Evolutionary conservation across 106 monocot species (phyloP), one percentile per base, ranked within the genome.

Genomic region (Apostasia ramifera): DNA sequence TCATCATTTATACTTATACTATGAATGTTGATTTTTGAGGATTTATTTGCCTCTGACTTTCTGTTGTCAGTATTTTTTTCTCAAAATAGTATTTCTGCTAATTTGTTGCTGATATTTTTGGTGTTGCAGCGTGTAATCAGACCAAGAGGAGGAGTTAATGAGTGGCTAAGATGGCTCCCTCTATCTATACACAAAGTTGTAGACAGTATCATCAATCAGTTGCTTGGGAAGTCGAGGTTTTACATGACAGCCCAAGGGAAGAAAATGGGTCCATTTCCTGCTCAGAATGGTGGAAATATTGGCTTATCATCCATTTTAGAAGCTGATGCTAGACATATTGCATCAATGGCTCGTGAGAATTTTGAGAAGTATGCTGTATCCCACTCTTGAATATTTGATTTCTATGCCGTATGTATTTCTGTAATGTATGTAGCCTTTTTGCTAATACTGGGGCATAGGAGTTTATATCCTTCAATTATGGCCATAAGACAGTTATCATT

Each of bases 61-160:
- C 26, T 26, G 26, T 26, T 26, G 26, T 26, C 26, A 26, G 26
- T 26, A 26, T 26, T 26, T 26, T 26, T 26, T 26, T 26, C 26
- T 26, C 26, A 26, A 26, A 26, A 26, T 26, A 26, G 26, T 26
- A 26, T 26, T 26, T 26, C 26, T 26, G 26, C 26, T 13, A 15
- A 37, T 73, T 26, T 26, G 26, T 26, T 26, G 26, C 26, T 26
- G 26, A 26, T 26, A 55, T 47, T 55, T 51, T 70, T 51, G 57
- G 50, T 68, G 66, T 40, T 83, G 68, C 81, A 99, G 98, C 85
- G 79, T 73, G 98, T 93, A 43, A 90, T 78, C 2, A 85, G 98
- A 68, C 98, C 98, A 7, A 81, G 85, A 76, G 98, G 98, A 59
- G 90, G 92, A 63, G 73, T 90, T 56, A 99, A 99, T 78, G 87